phyloP scores from a whole-genome alignment of 2,329 filamentous ascomycete species.

The Ophiostoma pallidulum region DNA sequence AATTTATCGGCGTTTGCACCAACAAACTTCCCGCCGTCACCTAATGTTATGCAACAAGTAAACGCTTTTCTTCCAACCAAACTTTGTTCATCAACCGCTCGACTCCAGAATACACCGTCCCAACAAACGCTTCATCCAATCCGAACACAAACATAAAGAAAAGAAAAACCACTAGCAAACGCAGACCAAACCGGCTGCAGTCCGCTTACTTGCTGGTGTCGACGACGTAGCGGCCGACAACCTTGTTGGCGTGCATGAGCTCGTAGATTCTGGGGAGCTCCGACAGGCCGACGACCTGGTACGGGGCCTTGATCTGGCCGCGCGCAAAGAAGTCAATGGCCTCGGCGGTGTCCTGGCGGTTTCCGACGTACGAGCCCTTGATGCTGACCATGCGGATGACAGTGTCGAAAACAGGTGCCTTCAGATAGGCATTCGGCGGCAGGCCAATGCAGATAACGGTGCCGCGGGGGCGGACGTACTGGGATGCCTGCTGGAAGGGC shows the following conservation, averaged over 20 bases:
- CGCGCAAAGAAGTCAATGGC: conserved; percentile 82
- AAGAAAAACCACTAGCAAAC: too few relatives aligned
- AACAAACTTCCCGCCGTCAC: too few relatives aligned
- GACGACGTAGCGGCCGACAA: conserved; percentile 71
- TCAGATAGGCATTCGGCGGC: conserved; percentile 68
- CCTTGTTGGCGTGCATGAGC: conserved; percentile 58
- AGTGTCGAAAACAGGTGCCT: conserved; percentile 79
- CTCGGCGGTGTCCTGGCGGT: conserved; percentile 78
- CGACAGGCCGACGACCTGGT: conserved; percentile 73
- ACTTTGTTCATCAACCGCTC: too few relatives aligned
- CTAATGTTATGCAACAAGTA: too few relatives aligned
- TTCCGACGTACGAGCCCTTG: conserved; percentile 89
- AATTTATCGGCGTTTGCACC: too few relatives aligned
- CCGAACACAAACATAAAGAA: too few relatives aligned
- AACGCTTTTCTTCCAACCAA: too few relatives aligned
- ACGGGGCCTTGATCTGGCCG: conserved; percentile 78
- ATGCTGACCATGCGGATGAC: conserved; percentile 87
- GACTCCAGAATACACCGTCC: too few relatives aligned
- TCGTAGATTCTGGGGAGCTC: conserved; percentile 75
- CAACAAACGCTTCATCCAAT: too few relatives aligned
- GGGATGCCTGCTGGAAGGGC: conserved; percentile 90
- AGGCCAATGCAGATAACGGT: conserved; percentile 83
- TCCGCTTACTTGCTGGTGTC: conserved; percentile 49
- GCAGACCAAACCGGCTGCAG: neutral
- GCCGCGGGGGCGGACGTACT: conserved; percentile 76